These are phyloP conservation scores for Paramyrothecium sp. DNA, from an alignment of 2,329 filamentous ascomycete species.

Conservation along the genomic window DNA sequence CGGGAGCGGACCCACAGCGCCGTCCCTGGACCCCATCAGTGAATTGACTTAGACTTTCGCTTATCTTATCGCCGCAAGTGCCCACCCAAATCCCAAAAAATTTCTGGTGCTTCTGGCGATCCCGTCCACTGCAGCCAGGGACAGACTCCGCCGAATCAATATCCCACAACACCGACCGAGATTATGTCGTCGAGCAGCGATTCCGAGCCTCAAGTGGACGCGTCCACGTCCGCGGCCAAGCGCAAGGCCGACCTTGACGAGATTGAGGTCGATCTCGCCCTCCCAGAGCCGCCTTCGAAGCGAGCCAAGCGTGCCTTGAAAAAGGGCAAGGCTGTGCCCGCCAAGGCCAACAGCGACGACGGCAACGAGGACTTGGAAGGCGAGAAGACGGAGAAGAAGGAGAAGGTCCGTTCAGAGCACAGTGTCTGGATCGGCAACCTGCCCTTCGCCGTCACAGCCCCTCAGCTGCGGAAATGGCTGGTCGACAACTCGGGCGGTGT, in stretches of 20 bases:
- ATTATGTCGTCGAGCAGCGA: neutral
- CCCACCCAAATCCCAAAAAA: neutral
- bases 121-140: neutral
- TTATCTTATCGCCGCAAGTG: neutral
- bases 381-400: constrained; percentile 34
- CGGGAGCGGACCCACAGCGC: neutral
- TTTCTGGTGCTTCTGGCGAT: neutral
- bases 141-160: constrained; percentile 1
- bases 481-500: constrained; percentile 65
- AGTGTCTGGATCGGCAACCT: constrained; percentile 97
- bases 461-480: constrained; percentile 78
- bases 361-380: neutral
- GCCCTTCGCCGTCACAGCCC: constrained; percentile 74
- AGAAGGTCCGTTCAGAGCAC: constrained; percentile 68
- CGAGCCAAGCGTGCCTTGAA: constrained; percentile 88
- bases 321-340: constrained; percentile 66
- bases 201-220: constrained; percentile 7
- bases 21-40: neutral
- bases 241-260: constrained; percentile 70
- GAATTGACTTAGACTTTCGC: neutral
- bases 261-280: constrained; percentile 83
- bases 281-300: constrained; percentile 94
- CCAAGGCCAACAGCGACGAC: constrained; percentile 35
- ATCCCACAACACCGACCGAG: constrained; percentile 9
- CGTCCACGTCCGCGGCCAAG: constrained; percentile 41